Percentiles rank a stretch among this genome's conserved stretches.
These are phyloP conservation scores for Fusarium veterinarium DNA, from an alignment of 2,329 filamentous ascomycete genomes.

Conservation along the genomic window DNA sequence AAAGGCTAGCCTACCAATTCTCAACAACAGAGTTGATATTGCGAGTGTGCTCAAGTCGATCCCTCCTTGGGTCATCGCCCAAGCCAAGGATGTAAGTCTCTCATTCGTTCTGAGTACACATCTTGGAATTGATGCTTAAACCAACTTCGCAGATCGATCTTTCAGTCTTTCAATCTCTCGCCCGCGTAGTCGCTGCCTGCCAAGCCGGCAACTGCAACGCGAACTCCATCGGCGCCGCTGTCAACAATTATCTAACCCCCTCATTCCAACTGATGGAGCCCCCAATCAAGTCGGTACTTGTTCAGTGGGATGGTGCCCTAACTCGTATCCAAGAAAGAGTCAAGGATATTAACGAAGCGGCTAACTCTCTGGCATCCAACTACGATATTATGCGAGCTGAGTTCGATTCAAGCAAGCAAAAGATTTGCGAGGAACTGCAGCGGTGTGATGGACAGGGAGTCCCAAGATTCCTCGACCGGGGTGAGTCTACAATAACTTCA, in stretches of 20 bases:
- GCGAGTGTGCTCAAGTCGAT: not conserved
- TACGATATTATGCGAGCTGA: not conserved
- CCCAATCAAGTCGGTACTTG: not conserved
- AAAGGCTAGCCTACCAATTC: not conserved
- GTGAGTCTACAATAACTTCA: rapidly evolving
- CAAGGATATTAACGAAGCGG: not conserved
- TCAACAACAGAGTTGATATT: not conserved
- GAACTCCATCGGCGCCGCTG: not conserved
- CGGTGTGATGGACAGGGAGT: not conserved
- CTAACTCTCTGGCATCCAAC: not conserved
- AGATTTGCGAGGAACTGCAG: not conserved
- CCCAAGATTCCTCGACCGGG: not conserved
- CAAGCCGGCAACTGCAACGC: not conserved
- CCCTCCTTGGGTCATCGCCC: not conserved
- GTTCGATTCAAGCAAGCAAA: not conserved
- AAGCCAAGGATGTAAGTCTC: not conserved
- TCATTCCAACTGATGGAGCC: not conserved
- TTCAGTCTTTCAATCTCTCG: not conserved
- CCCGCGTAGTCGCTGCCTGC: not conserved
- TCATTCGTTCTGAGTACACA: rapidly evolving
- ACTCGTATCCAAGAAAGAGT: not conserved
- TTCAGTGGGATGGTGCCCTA: not conserved
- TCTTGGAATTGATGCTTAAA: not conserved
- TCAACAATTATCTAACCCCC: not conserved
- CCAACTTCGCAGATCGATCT: not conserved